A percentile compares a stretch with the other conserved stretches of the same genome.
These are phyloP conservation scores for Zygoascus flipseniorum DNA, from an alignment of 805 yeast genomes.

Conservation along the genomic window DNA sequence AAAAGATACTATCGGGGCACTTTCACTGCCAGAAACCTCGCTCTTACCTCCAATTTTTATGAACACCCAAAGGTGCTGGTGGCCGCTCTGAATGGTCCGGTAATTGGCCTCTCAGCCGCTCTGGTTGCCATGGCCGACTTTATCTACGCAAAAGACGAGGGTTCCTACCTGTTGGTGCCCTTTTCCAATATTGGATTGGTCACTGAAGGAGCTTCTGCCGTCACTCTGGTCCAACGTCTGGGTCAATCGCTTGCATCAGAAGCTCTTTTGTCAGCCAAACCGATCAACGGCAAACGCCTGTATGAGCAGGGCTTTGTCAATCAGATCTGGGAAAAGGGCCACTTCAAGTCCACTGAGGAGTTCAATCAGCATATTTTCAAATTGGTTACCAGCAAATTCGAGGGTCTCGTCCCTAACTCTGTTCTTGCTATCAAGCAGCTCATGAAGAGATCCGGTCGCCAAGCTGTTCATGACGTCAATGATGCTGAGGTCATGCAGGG, in stretches of 20 bases:
- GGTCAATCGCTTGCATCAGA: constrained; percentile 69
- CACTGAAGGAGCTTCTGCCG: constrained; percentile 70
- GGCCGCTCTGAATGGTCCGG: constrained; percentile 80
- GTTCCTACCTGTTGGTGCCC: constrained; percentile 56
- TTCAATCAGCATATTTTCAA: constrained; percentile 38
- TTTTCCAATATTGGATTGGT: constrained; percentile 77
- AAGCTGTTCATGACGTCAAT: constrained; percentile 40
- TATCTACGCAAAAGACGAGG: constrained; percentile 51
- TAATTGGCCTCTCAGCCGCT: constrained; percentile 69
- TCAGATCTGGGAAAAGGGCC: constrained; percentile 36
- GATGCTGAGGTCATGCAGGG: constrained; percentile 64
- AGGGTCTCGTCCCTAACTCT: constrained; percentile 39
- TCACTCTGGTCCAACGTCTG: constrained; percentile 57
- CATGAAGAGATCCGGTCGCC: constrained; percentile 29
- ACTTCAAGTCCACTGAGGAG: constrained; percentile 34
- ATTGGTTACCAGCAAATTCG: constrained; percentile 33
- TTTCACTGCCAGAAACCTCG: constrained; percentile 65
- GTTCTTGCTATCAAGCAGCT: constrained; percentile 39
- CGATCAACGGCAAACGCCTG: constrained; percentile 53
- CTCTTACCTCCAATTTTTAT: constrained; percentile 56
- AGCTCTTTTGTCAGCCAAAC: constrained; percentile 61
- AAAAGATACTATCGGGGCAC: constrained; percentile 40
- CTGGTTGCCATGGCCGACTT: constrained; percentile 70
- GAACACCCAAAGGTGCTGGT: constrained; percentile 65
- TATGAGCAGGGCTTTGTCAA: constrained; percentile 52